Evolutionary conservation across 2,329 filamentous ascomycete species (phyloP).

Genomic region (Trichoderma asperellum): DNA sequence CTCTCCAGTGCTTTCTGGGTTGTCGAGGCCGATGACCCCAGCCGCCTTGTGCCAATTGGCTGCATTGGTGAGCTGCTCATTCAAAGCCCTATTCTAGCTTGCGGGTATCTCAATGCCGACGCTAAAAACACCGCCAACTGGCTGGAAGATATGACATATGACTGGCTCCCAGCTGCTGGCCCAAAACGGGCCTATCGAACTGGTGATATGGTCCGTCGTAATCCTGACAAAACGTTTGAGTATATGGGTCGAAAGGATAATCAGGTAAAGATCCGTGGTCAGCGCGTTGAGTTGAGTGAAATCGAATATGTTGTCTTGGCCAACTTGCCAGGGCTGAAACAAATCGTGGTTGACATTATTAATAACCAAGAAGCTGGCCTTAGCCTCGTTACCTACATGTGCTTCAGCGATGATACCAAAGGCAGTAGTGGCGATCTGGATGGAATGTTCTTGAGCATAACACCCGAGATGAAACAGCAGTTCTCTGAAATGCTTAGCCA

Average conservation of each 20-base stretch:
- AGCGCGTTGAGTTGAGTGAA: constrained; percentile 20
- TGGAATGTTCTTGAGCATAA: constrained; percentile 20
- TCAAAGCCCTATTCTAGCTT: background rate
- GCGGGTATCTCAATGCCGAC: constrained; percentile 22
- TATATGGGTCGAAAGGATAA: constrained; percentile 16
- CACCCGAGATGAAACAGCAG: background rate
- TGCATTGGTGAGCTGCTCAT: constrained; percentile 26
- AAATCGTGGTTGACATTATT: constrained; percentile 18
- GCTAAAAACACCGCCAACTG: background rate
- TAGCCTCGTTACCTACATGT: constrained; percentile 1
- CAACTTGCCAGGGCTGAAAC: background rate
- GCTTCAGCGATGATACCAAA: constrained; percentile 3
- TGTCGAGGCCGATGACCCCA: constrained; percentile 5
- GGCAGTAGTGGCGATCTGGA: constrained; percentile 1
- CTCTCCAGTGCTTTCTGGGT: constrained; percentile 22
- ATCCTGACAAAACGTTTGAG: constrained; percentile 13
- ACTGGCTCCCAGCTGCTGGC: background rate
- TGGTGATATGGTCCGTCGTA: constrained; percentile 9
- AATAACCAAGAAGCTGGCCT: constrained; percentile 17
- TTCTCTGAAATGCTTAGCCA: constrained; percentile 27
- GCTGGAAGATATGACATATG: background rate
- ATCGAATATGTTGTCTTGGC: constrained; percentile 9
- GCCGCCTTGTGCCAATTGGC: constrained; percentile 20
- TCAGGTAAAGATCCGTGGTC: constrained; percentile 23
- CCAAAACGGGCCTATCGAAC: constrained; percentile 1